These are phyloP conservation scores for Priceomyces melissophilus DNA, from an alignment of 805 yeast species.

Conservation along the genomic window DNA sequence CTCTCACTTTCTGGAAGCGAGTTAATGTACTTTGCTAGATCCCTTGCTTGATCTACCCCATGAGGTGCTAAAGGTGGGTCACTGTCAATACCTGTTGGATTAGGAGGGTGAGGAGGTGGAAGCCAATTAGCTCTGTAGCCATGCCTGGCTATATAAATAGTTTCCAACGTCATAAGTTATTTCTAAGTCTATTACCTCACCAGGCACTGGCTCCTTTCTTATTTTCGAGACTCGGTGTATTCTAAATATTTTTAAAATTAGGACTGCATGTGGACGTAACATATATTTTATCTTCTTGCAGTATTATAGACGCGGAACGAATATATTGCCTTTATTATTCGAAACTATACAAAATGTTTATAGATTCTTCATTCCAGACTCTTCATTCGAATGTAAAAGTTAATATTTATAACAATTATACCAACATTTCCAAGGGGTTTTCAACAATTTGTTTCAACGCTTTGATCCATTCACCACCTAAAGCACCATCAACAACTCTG, in stretches of 20 bases:
- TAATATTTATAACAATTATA: conserved; percentile 40
- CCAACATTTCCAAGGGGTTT: conserved; percentile 90
- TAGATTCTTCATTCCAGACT: neutral
- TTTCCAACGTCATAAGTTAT: conserved; percentile 38
- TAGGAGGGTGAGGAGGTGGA: conserved; percentile 66
- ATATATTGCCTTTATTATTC: no score
- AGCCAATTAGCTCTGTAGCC: conserved; percentile 89
- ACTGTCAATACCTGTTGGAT: conserved; percentile 86
- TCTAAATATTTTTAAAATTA: no score
- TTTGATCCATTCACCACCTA: conserved; percentile 95
- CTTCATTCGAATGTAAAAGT: neutral
- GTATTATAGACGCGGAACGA: no score
- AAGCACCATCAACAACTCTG: conserved; percentile 95
- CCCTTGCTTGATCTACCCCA: conserved; percentile 84
- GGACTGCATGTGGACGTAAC: neutral
- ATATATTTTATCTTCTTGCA: no score
- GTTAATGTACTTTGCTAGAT: conserved; percentile 59
- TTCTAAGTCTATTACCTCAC: neutral
- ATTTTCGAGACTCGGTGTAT: no score
- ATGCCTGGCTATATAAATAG: conserved; percentile 75
- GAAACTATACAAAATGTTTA: no score
- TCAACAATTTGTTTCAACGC: conserved; percentile 88
- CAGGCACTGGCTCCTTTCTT: no score
- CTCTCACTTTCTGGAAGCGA: conserved; percentile 44
- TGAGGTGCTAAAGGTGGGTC: conserved; percentile 87